A percentile compares a stretch with the other conserved stretches of the same genome.
phyloP scores from a whole-genome alignment of 2,329 filamentous ascomycete genomes.

The Alternaria panax region DNA sequence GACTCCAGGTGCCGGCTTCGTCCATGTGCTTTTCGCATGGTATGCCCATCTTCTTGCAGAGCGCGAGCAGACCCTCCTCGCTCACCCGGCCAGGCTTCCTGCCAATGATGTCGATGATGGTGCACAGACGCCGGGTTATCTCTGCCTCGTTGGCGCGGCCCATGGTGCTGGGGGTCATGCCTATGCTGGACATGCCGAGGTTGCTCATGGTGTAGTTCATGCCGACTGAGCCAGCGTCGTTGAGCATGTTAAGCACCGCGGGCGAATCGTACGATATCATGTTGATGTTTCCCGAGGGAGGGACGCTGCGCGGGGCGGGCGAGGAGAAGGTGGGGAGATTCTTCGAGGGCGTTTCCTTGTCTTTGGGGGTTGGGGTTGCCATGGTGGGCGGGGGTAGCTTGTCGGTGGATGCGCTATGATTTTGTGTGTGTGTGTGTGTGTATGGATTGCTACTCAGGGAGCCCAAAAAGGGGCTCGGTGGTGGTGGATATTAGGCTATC shows the following conservation, averaged over 20 bases:
- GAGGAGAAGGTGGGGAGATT: constrained; percentile 50
- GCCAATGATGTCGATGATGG: constrained; percentile 71
- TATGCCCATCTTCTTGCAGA: constrained; percentile 71
- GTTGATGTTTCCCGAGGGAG: constrained; percentile 47
- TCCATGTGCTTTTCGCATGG: constrained; percentile 52
- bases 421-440: background rate
- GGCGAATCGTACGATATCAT: constrained; percentile 53
- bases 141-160: constrained; percentile 62
- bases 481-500: background rate
- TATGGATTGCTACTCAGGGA: background rate
- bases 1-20: constrained; percentile 42
- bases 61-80: constrained; percentile 75
- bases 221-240: constrained; percentile 46
- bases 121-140: constrained; percentile 61
- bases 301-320: constrained; percentile 53
- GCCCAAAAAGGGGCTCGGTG: background rate
- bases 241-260: constrained; percentile 53
- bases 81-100: constrained; percentile 74
- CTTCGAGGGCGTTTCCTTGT: constrained; percentile 45
- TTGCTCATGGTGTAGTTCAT: constrained; percentile 52
- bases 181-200: constrained; percentile 51
- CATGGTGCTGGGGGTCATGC: constrained; percentile 48
- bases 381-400: constrained; percentile 27
- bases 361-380: constrained; percentile 49
- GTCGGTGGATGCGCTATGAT: background rate